Conservation (phyloP, 1,139 yeast genomes). For the Blastobotrys buckinghamii region DNA sequence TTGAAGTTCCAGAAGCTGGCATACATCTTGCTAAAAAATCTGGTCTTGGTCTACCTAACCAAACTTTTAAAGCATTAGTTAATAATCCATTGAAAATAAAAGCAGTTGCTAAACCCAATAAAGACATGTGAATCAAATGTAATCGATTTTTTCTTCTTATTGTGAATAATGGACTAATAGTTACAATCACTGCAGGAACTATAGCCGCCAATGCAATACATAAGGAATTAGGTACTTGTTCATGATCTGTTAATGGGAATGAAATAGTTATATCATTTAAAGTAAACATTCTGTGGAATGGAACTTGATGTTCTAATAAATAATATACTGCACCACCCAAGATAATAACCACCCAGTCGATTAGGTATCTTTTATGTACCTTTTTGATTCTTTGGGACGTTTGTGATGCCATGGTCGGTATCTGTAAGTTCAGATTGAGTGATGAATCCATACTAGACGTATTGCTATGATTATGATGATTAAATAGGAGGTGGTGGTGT, state of each 20-base stretch:
- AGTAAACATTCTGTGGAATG: constrained; percentile 30
- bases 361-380: constrained; percentile 10
- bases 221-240: constrained; percentile 40
- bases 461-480: neutral
- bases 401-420: neutral
- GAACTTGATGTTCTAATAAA: constrained; percentile 24
- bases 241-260: constrained; percentile 49
- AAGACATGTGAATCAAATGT: constrained; percentile 35
- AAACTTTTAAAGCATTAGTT: constrained; percentile 56
- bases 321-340: constrained; percentile 20
- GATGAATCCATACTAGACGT: neutral
- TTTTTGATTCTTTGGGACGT: neutral
- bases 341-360: constrained; percentile 25
- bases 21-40: constrained; percentile 70
- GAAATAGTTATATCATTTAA: constrained; percentile 37
- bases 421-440: neutral
- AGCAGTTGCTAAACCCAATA: constrained; percentile 42
- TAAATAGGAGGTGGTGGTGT: neutral
- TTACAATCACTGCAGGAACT: constrained; percentile 30
- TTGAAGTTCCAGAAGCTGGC: constrained; percentile 39
- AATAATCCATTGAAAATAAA: constrained; percentile 40
- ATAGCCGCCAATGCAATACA: constrained; percentile 30
- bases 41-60: constrained; percentile 80
- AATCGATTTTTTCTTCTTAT: constrained; percentile 23
- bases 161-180: constrained; percentile 23